phyloP scores from a whole-genome alignment of 768 basidiomycete species.

The Steccherinum ochraceum region DNA sequence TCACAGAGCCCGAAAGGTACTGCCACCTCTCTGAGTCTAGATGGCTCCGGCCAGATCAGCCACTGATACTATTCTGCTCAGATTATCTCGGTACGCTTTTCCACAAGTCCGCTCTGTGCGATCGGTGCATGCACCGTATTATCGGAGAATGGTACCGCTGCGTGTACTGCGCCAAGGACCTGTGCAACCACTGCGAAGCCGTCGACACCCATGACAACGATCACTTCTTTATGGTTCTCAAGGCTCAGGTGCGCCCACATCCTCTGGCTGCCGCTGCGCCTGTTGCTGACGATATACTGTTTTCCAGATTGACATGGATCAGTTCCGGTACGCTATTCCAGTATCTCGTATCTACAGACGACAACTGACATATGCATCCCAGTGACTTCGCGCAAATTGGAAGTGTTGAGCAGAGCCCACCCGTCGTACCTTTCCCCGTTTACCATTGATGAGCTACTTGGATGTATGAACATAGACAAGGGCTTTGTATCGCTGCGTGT shows the following conservation, averaged over 20 bases:
- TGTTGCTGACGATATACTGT: neutral
- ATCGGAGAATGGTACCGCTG: conserved; percentile 90
- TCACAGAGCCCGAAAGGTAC: conserved; percentile 52
- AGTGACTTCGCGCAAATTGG: conserved; percentile 57
- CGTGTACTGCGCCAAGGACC: conserved; percentile 78
- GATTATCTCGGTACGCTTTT: conserved; percentile 56
- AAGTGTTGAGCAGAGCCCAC: conserved; percentile 39
- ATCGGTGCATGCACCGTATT: conserved; percentile 78
- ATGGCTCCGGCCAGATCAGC: neutral
- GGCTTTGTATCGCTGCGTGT: neutral
- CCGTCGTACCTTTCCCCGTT: conserved; percentile 57
- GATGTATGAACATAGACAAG: neutral
- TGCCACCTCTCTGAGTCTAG: conserved; percentile 2
- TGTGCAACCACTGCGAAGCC: conserved; percentile 80
- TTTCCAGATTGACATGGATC: conserved; percentile 63
- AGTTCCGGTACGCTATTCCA: conserved; percentile 49
- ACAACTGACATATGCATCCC: conserved; percentile 3
- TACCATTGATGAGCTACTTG: conserved; percentile 29
- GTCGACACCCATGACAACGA: conserved; percentile 77
- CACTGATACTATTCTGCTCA: conserved; percentile 20
- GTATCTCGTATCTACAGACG: conserved; percentile 6
- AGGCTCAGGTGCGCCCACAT: conserved; percentile 59
- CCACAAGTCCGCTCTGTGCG: conserved; percentile 73
- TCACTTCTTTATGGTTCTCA: conserved; percentile 86
- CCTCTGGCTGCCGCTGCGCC: neutral